Base-by-base conservation (phyloP, 495 filamentous ascomycete genomes). In the Daldinia concentrica region DNA sequence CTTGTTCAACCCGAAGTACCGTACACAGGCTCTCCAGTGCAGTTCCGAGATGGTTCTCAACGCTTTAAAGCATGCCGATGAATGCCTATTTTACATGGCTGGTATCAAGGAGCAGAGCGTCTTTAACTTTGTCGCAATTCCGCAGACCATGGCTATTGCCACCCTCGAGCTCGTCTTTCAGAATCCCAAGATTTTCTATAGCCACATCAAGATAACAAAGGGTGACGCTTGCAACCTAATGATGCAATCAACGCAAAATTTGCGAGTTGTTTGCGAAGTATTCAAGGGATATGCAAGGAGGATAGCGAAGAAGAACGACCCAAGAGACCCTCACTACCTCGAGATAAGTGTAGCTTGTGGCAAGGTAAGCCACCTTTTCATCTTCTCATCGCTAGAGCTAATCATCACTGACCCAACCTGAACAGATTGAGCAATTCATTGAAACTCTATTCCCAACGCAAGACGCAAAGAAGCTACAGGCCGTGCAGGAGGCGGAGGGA, bases 81-180 rank as follows among this genome's bases (percentile, higher is more conserved):
- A 98, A 73, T 98, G 94, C 80, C 82, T 99, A 8, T 98, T 94
- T 83, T 99, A 99, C 84, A 92, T 99, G 82, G 96, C 96, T 24
- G 96, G 94, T 22, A 86, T 98, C 50, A 92, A 91, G 64, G 95
- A 99, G 79, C 95, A 98, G 82, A 95, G 92, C 78, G 93, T 97
- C n/a, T 99, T 99, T 90, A 98, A 99, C 84, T 99, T 99, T 78
- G 93, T 93, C 48, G 95, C 96, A 48, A 99, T 99, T 73, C 95
- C 95, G n/a, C 95, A 99, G 80, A 83, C 90, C 66, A 99, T 99
- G 95, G 95, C 96, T 29, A 98, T 99, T 79, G 95, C 95, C 2
- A 98, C 95, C 1, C 79, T 98, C 43, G 90, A 97, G 62, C 84
- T 95, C 32, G 92, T 95, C 74, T 99, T 98, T 87, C 90, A 92